A percentile compares a stretch with the other conserved stretches of the same genome.
Evolutionary conservation across 108 stramenopile genomes (phyloP).

Genomic region (Fistulifera pelliculosa): DNA sequence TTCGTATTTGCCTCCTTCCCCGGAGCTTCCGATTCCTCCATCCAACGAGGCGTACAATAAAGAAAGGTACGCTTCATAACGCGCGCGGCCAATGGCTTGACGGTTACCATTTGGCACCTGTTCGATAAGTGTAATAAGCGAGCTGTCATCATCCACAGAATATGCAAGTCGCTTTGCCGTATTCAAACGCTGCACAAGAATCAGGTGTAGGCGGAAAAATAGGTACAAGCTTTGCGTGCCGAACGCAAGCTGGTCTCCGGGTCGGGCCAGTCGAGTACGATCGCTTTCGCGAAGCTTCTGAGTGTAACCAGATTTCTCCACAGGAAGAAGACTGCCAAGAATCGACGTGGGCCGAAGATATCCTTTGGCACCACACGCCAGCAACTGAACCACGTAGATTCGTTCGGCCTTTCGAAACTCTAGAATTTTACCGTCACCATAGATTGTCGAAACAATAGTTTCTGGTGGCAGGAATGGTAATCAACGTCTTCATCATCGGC

Average conservation of each 20-base stretch:
- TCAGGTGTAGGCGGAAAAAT: conserved; percentile 78
- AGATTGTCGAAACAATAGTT: conserved; percentile 60
- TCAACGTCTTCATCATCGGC: conserved; percentile 19
- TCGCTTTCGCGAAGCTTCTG: conserved; percentile 58
- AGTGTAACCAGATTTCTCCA: conserved; percentile 58
- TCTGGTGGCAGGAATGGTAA: conserved; percentile 68
- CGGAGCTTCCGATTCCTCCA: conserved; percentile 26
- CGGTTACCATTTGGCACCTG: conserved; percentile 37
- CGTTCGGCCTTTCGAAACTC: conserved; percentile 35
- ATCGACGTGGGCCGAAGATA: conserved; percentile 56
- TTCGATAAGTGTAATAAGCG: conserved; percentile 60
- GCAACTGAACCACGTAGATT: conserved; percentile 46
- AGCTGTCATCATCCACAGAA: conserved; percentile 41
- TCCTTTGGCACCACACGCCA: conserved; percentile 28
- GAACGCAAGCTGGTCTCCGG: conserved; percentile 59
- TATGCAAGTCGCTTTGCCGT: conserved; percentile 67
- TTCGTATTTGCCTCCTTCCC: conserved; percentile 68
- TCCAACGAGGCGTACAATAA: conserved; percentile 68
- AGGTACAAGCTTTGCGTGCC: conserved; percentile 84
- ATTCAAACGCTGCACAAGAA: conserved; percentile 64
- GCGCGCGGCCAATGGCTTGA: conserved; percentile 39
- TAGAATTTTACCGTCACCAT: conserved; percentile 58
- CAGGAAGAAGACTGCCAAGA: conserved; percentile 57
- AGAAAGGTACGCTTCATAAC: conserved; percentile 70
- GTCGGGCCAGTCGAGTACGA: conserved; percentile 39